phyloP scores from a whole-genome alignment of 1,139 yeast genomes.

The Casaregolazyma suthepensis region DNA sequence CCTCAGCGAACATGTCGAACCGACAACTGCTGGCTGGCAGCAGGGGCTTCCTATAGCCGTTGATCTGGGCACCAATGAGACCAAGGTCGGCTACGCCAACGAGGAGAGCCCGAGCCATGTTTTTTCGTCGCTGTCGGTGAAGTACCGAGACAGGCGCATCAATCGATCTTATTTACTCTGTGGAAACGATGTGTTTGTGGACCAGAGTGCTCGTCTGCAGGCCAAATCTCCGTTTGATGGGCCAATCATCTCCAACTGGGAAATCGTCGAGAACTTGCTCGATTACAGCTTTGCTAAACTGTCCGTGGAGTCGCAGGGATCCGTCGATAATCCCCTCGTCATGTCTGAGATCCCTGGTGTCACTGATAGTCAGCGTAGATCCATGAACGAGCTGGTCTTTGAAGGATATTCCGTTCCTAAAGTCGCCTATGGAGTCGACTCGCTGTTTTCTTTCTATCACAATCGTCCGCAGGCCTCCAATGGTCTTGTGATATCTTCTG shows the following conservation, averaged over 20 bases:
- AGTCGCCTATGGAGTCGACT: constrained; percentile 74
- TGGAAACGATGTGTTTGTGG: constrained; percentile 77
- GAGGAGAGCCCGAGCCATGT: constrained; percentile 50
- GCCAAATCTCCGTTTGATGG: constrained; percentile 85
- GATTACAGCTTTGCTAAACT: constrained; percentile 81
- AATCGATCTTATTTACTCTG: constrained; percentile 60
- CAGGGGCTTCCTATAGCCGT: constrained; percentile 63
- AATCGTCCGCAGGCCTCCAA: constrained; percentile 36
- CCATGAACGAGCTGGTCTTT: constrained; percentile 73
- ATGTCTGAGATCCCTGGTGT: constrained; percentile 73
- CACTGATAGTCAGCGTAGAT: constrained; percentile 61
- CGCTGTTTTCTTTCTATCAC: constrained; percentile 62
- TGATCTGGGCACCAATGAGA: constrained; percentile 57
- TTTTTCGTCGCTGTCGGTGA: constrained; percentile 65
- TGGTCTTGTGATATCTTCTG: constrained; percentile 77
- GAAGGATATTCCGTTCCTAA: constrained; percentile 75
- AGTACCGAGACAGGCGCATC: constrained; percentile 73
- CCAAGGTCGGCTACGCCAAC: constrained; percentile 68
- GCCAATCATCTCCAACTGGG: constrained; percentile 85
- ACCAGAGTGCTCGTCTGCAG: constrained; percentile 59
- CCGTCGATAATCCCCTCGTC: constrained; percentile 72
- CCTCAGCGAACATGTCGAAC: constrained; percentile 36
- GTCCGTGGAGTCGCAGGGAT: constrained; percentile 46
- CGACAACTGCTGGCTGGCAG: constrained; percentile 47
- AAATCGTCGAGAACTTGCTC: constrained; percentile 69